Conservation (phyloP, 2,329 filamentous ascomycete species). For the Monilinia aucupariae region DNA sequence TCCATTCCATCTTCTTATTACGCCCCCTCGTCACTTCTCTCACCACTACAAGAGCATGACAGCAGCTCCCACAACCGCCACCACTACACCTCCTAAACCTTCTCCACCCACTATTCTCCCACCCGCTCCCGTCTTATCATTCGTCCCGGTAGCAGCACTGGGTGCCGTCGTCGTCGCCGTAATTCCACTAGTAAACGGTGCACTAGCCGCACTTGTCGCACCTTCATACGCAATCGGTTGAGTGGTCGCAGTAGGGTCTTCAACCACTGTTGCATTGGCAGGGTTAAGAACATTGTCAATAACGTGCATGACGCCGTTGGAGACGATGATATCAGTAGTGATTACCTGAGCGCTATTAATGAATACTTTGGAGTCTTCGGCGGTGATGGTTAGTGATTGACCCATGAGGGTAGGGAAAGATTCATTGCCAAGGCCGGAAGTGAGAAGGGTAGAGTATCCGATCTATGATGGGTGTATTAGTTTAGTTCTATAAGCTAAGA, state of each 20-base stretch:
- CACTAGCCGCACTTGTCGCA: conserved; percentile 23
- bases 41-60: neutral
- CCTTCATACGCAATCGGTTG: conserved; percentile 37
- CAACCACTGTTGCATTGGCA: conserved; percentile 35
- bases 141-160: conserved; percentile 25
- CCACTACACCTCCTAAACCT: conserved; percentile 19
- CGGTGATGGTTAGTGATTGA: conserved; percentile 34
- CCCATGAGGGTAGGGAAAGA: conserved; percentile 31
- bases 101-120: neutral
- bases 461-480: conserved; percentile 29
- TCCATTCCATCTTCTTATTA: too few species aligned
- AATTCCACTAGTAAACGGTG: conserved; percentile 40
- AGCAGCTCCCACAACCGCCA: conserved; percentile 35
- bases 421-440: conserved; percentile 28
- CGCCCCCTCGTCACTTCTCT: neutral
- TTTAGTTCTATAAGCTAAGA: conserved; percentile 9
- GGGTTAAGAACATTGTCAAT: conserved; percentile 45
- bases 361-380: conserved; percentile 36
- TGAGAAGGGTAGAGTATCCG: conserved; percentile 34
- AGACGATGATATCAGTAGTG: conserved; percentile 35
- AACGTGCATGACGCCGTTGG: conserved; percentile 37
- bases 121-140: neutral
- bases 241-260: conserved; percentile 37
- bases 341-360: conserved; percentile 39
- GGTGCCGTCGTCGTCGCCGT: conserved; percentile 39